phyloP scores from a whole-genome alignment of 352 stramenopile genomes.

The Phytophthora citrophthora region DNA sequence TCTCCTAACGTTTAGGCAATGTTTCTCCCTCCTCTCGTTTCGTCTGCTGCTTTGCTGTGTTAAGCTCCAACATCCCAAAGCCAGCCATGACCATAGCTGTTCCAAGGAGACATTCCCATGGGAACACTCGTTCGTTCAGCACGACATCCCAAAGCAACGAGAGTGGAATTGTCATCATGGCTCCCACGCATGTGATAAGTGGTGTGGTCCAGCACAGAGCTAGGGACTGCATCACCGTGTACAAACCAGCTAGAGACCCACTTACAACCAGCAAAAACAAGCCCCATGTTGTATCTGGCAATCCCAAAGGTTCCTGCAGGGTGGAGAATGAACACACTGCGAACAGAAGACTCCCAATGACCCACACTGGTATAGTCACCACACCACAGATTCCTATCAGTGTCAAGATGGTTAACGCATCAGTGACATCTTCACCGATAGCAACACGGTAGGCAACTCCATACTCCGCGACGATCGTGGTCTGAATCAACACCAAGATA shows the following conservation, averaged over 20 bases:
- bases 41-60: background rate
- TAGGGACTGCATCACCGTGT: constrained; percentile 36
- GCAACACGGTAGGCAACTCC: constrained; percentile 39
- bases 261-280: constrained; percentile 44
- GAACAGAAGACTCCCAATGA: constrained; percentile 44
- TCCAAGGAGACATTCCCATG: constrained; percentile 34
- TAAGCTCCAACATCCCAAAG: constrained; percentile 51
- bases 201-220: constrained; percentile 47
- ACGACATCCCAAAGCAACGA: background rate
- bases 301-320: constrained; percentile 4
- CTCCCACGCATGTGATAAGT: constrained; percentile 11
- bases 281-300: background rate
- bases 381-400: constrained; percentile 50
- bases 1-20: background rate
- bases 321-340: constrained; percentile 39
- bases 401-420: constrained; percentile 52
- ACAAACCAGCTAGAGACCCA: constrained; percentile 12
- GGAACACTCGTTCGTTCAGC: background rate
- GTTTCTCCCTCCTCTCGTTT: background rate
- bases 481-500: constrained; percentile 34
- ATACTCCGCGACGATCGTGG: constrained; percentile 39
- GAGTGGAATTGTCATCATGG: background rate
- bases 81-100: constrained; percentile 56
- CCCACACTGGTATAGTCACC: constrained; percentile 52
- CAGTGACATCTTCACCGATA: constrained; percentile 44